phyloP scores from a whole-genome alignment of 306 rosid genomes.

The Calophaca sinica region DNA sequence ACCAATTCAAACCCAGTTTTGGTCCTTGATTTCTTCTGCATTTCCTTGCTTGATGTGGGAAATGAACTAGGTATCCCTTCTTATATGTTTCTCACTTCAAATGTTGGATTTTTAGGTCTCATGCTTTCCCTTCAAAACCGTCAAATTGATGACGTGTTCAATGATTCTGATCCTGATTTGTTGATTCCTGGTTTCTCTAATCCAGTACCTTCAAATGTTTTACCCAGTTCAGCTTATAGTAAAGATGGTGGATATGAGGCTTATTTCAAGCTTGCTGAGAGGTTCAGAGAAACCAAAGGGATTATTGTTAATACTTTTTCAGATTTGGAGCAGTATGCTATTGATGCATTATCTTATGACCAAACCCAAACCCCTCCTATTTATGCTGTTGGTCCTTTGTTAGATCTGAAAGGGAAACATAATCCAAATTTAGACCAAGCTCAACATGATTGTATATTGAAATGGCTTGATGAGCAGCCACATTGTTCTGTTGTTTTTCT shows the following conservation, averaged over 20 bases:
- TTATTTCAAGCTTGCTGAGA: conserved; percentile 49
- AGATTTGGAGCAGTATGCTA: conserved; percentile 53
- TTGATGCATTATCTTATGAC: conserved; percentile 46
- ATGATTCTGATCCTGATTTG: conserved; percentile 48
- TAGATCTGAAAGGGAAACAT: conserved; percentile 46
- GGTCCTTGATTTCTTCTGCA: conserved; percentile 65
- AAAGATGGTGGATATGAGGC: conserved; percentile 56
- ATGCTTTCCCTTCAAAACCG: conserved; percentile 48
- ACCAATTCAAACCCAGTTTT: conserved; percentile 45
- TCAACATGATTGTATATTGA: conserved; percentile 53
- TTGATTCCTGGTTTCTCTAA: conserved; percentile 53
- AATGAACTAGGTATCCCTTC: conserved; percentile 57
- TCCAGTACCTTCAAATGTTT: conserved; percentile 50
- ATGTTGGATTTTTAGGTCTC: conserved; percentile 50
- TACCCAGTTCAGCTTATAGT: conserved; percentile 48
- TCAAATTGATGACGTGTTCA: conserved; percentile 41
- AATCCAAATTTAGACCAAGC: conserved; percentile 48
- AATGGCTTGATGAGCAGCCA: conserved; percentile 67
- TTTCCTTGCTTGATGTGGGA: conserved; percentile 61
- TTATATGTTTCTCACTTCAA: conserved; percentile 55
- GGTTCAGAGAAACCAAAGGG: conserved; percentile 59
- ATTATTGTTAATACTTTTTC: conserved; percentile 61
- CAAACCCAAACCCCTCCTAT: conserved; percentile 50
- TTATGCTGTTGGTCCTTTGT: conserved; percentile 68
- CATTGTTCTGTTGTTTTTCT: conserved; percentile 58